Percentiles rank a stretch among this genome's conserved stretches.
These are phyloP conservation scores for Biscutella laevigata DNA, from an alignment of 441 rosid species.

Conservation along the genomic window DNA sequence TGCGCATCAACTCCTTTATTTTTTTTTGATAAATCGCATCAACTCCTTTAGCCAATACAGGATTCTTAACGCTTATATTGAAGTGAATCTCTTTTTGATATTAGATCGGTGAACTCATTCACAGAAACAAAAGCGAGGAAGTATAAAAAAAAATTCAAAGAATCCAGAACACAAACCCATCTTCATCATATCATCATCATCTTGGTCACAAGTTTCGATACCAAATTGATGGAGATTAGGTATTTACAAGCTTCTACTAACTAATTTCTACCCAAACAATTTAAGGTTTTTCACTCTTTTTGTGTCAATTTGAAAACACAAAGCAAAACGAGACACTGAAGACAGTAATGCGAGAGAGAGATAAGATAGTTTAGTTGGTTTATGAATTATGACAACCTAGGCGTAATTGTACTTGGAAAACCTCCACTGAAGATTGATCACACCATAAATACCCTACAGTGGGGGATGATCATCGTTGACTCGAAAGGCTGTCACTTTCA, in stretches of 20 bases:
- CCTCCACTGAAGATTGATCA: conserved; percentile 4
- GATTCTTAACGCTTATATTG: too few relatives aligned
- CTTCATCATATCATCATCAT: conserved; percentile 22
- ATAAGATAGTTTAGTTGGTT: conserved; percentile 6
- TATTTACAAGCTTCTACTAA: conserved; percentile 20
- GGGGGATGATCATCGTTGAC: too few relatives aligned
- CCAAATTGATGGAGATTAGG: conserved; percentile 28
- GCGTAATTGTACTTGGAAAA: conserved; percentile 6
- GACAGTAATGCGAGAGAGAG: conserved; percentile 4
- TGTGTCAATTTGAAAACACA: too few relatives aligned
- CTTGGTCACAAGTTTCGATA: conserved; percentile 13
- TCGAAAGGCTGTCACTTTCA: conserved; percentile 77
- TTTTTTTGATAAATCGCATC: too few relatives aligned
- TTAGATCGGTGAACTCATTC: too few relatives aligned
- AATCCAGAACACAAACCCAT: conserved; percentile 22
- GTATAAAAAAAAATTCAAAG: neutral
- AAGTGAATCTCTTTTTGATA: too few relatives aligned
- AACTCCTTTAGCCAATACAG: too few relatives aligned
- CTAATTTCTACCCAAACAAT: conserved; percentile 22
- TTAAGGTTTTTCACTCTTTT: conserved; percentile 21
- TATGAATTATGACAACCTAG: conserved; percentile 21
- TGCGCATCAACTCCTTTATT: neutral
- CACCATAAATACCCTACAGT: too few relatives aligned
- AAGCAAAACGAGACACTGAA: conserved; percentile 9
- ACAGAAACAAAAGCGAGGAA: neutral